Evolutionary conservation across 352 stramenopile species (phyloP), one percentile per base, ranked within the genome.

Genomic region (Globisporangium lucens): DNA sequence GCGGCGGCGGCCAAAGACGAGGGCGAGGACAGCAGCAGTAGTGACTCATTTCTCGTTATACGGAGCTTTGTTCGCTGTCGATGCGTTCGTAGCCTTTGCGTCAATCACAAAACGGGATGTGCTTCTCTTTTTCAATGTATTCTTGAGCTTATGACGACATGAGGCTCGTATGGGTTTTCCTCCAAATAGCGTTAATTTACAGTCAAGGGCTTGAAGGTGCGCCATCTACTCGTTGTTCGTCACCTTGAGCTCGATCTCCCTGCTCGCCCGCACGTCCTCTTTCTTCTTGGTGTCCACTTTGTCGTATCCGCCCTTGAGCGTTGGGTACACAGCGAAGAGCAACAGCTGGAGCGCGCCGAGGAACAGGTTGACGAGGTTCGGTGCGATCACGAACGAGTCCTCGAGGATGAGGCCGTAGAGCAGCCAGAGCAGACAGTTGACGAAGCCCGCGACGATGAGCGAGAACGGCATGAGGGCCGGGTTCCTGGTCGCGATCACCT

Each of bases 281-380:
- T 33, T 20, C 22, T 64, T 49, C 64, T 64, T 64, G 33, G 15
- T 15, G 22, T 78, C 67, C 49, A 82, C 61, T n/a, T 72, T 73
- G 63, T 79, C 69, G 68, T 81, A 85, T 9, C 17, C 12, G 6
- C 46, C 51, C 27, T 56, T 51, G 0, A 57, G 60, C 30, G 69
- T 68, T 0, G 71, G 68, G 66, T 77, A 82, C 33, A 73, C 43
- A 3, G 63, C 74, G 56, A 89, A 79, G 17, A 94, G 75, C 35
- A 55, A 57, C 29, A 94, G 68, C 58, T 94, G 83, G 13, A 87
- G 63, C 30, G 72, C 70, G 3, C 82, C 80, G 6, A 94, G 69
- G 15, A 75, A 69, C 51, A 91, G 66, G 62, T 91, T 91, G 55
- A 86, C 68, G 12, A 74, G 63, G 57, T 91, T 92, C 3, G 83